Evolutionary conservation across 2,329 filamentous ascomycete species (phyloP), one percentile per base, ranked within the genome.

Genomic region (Fulvia fulva): DNA sequence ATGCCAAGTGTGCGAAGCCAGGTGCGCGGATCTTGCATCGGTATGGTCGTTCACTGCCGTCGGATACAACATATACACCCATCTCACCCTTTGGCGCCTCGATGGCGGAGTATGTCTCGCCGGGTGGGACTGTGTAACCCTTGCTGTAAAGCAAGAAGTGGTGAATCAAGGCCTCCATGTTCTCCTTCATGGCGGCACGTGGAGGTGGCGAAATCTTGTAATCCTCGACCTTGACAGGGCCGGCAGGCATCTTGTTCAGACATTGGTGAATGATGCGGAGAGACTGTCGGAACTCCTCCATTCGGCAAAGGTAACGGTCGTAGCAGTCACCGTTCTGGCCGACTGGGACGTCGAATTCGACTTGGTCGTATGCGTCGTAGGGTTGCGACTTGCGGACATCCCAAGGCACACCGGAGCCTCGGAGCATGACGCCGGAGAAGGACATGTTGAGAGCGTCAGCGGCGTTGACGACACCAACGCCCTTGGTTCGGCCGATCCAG

Each of bases 81-180:
- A 99, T 99, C 81, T 99, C 94, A 70, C 94, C 94, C 87, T 99
- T 99, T 61, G 94, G 94, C n/a, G 95, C 94, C 82, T 99, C 94
- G 65, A 99, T 99, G 62, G 89, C 93, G 49, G 88, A 92, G 82
- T 99, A 99, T 5, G 94, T 99, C 82, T 99, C 94, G 63, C 94
- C 95, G 7, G 95, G 94, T 45, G 94, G 94, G 3, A 99, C 94
- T 46, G 91, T 85, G 78, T 99, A 99, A 59, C 94, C 94, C 84
- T 99, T 99, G 76, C 92, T 97, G 82, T 93, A 99, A 55, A 99
- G 87, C 66, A 99, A 80, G 84, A 99, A 99, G 82, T 99, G 94
- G 80, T 99, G 94, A 74, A 99, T 99, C 45, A 99, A 85, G 41
- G 94, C 92, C 80, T 99, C 94, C 95, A 99, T 99, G 82, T 99